Base-by-base conservation (phyloP, 2,329 filamentous ascomycete species). In the Cytospora leucostoma region DNA sequence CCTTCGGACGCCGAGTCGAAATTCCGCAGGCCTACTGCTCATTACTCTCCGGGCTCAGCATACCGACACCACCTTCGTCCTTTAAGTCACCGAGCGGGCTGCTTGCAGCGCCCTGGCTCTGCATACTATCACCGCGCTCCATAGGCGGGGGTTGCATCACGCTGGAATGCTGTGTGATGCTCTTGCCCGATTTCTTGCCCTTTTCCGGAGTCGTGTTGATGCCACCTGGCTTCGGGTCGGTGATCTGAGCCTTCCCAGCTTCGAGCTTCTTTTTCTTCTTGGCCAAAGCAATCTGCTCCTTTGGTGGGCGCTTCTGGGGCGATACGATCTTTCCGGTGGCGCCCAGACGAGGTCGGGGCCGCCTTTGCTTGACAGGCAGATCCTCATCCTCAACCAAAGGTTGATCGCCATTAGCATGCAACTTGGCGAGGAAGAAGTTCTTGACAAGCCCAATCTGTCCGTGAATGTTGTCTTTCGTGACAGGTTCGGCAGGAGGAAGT, bases 301-400 rank as follows among this genome's bases (percentile, higher is more conserved):
- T 88, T 27, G 92, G 84, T 37, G 92, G 91, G 8, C 91, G 83
- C 78, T 96, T 96, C 70, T 93, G 87, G 37, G 92, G 91, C 59
- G 88, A 90, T 12, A 90, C 89, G 68, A 96, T 96, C 81, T 96
- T 96, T 71, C 92, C 92, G 21, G 89, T 93, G 21, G 86, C 84
- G 38, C 84, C 84, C 32, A 86, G 82, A 37, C 84, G 80, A n/a
- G 86, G 84, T n/a, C 84, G 81, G 32, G 79, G 92, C 78, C 79
- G 89, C 79, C 92, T 84, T 77, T 99, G 95, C 77, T 99, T 99
- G 61, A 89, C 86, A 17, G 96, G 95, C 32, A 99, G 80, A 69
- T 99, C 94, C 72, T 98, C 92, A 77, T 99, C 95, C 79, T 99
- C 95, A 59, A 96, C 81, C 68, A 99, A 83, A 51, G 92, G 88